A percentile compares a stretch with the other conserved stretches of the same genome.
phyloP scores from a whole-genome alignment of 805 yeast species.

The Ogataea paraovalis region DNA sequence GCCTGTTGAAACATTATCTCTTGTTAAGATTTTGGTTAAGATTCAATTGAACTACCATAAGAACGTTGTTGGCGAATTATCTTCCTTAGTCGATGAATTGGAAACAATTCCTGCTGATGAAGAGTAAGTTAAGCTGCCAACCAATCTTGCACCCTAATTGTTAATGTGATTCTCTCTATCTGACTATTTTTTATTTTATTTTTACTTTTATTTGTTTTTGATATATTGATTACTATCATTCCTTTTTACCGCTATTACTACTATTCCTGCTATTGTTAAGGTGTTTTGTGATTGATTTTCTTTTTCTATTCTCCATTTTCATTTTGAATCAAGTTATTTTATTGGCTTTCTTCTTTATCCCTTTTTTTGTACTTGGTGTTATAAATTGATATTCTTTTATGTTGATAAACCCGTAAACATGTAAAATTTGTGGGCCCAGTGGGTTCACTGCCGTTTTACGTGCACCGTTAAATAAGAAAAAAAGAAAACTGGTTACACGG shows the following conservation, averaged over 20 bases:
- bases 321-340: neutral
- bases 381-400: neutral
- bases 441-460: too few relatives aligned
- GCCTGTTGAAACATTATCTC: slow-evolving; percentile 59
- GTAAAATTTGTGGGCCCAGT: too few relatives aligned
- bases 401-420: neutral
- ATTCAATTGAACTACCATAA: slow-evolving; percentile 66
- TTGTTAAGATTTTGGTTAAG: slow-evolving; percentile 62
- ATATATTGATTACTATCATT: neutral
- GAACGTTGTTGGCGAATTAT: slow-evolving; percentile 46
- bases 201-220: neutral
- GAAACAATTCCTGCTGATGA: slow-evolving; percentile 42
- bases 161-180: neutral
- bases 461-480: neutral
- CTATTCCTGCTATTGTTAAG: neutral
- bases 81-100: slow-evolving; percentile 41
- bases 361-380: neutral
- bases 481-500: too few relatives aligned
- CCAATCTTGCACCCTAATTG: neutral
- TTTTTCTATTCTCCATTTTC: neutral
- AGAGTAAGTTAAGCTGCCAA: slow-evolving; percentile 23
- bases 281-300: neutral
- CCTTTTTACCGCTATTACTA: neutral
- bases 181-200: neutral
- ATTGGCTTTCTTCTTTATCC: neutral